A percentile compares a stretch with the other conserved stretches of the same genome.
Conservation (phyloP, 768 basidiomycete species). For the Sarcomyxa edulis region DNA sequence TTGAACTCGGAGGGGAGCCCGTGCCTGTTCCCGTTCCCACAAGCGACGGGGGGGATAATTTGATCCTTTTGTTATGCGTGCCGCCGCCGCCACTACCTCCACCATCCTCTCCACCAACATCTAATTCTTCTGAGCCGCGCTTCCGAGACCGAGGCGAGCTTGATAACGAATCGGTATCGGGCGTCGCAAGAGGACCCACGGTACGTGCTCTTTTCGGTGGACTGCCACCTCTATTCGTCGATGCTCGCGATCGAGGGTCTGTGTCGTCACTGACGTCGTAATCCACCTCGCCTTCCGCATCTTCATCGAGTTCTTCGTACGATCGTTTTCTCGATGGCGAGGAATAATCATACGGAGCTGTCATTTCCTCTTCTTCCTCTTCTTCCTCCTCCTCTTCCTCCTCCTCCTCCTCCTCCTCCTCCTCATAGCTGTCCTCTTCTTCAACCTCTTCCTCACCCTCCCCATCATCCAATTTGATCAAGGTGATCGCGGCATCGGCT, state of each 20-base stretch:
- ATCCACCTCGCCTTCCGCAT: slow-evolving; percentile 8
- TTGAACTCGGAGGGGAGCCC: slow-evolving; percentile 1
- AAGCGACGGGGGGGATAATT: background rate
- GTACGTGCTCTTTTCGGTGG: slow-evolving; percentile 14
- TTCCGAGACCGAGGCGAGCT: slow-evolving; percentile 21
- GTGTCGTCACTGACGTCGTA: background rate
- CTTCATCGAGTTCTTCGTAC: slow-evolving; percentile 10
- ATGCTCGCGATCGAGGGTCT: background rate
- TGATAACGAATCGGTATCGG: slow-evolving; percentile 6
- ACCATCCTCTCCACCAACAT: slow-evolving; percentile 12
- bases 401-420: slow-evolving; percentile 12
- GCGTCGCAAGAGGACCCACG: too few species aligned
- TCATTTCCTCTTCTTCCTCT: slow-evolving; percentile 6
- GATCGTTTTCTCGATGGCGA: slow-evolving; percentile 14
- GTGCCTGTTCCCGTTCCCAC: background rate
- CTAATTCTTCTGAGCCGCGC: slow-evolving; percentile 47
- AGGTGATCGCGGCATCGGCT: slow-evolving; percentile 13
- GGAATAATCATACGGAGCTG: background rate
- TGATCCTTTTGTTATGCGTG: slow-evolving; percentile 3
- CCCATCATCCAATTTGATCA: slow-evolving; percentile 20
- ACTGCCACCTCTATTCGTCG: slow-evolving; percentile 5
- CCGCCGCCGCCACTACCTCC: background rate
- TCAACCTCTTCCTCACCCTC: slow-evolving; percentile 27
- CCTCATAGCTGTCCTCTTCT: slow-evolving; percentile 22
- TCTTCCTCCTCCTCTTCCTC: slow-evolving; percentile 10